Evolutionary conservation across 2,329 filamentous ascomycete species (phyloP).

Genomic region (Pestalotiopsis sp.): DNA sequence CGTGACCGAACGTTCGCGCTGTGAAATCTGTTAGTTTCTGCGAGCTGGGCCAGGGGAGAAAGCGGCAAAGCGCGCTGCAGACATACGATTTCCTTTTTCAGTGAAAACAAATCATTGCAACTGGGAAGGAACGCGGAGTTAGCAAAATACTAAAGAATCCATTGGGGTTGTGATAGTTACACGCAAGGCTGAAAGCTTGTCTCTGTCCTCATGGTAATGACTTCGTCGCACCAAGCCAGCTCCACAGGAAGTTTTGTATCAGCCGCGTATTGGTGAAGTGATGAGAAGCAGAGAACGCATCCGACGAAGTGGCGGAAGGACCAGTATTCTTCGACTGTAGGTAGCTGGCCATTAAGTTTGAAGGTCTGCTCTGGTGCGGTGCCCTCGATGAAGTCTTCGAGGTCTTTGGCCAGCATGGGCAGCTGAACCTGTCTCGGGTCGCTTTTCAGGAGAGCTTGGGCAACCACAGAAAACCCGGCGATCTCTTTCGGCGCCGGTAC

Average conservation of each 20-base stretch:
- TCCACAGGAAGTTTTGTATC: constrained; percentile 14
- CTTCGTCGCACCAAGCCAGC: constrained; percentile 19
- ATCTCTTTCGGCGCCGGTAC: constrained; percentile 14
- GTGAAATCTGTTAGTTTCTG: neutral
- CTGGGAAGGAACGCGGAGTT: neutral
- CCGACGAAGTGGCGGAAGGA: constrained; percentile 20
- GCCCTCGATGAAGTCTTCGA: constrained; percentile 20
- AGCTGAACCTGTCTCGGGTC: constrained; percentile 14
- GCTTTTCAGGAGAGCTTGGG: constrained; percentile 10
- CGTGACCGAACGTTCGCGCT: neutral
- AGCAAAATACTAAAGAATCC: neutral
- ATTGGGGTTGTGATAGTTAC: constrained; percentile 11
- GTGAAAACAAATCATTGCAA: neutral
- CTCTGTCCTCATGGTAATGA: constrained; percentile 16
- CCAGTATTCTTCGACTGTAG: constrained; percentile 20
- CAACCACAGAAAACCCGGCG: constrained; percentile 15
- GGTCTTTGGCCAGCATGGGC: constrained; percentile 12
- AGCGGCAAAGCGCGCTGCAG: neutral
- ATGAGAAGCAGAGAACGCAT: constrained; percentile 17
- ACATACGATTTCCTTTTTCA: constrained; percentile 1
- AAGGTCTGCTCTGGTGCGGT: constrained; percentile 18
- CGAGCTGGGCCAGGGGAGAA: neutral
- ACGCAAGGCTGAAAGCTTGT: constrained; percentile 17
- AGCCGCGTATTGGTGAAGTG: constrained; percentile 20
- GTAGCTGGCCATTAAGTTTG: constrained; percentile 16